Evolutionary conservation across 2,329 filamentous ascomycete species (phyloP).

Genomic region (Mycosphaerella arachidis): DNA sequence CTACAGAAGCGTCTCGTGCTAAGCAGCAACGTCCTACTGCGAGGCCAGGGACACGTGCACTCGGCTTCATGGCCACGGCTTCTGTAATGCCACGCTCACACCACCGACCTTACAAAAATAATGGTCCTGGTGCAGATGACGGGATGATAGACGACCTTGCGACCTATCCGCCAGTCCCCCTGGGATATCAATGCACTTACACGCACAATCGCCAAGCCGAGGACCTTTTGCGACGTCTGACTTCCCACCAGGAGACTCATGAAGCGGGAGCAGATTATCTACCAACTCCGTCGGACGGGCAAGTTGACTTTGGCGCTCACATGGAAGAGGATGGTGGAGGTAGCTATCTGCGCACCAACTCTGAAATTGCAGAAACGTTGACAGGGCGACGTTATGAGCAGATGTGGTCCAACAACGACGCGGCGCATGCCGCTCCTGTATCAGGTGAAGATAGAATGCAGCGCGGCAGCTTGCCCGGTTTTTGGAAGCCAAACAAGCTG

Average conservation of each 20-base stretch:
- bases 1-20: not conserved
- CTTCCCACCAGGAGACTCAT: not conserved
- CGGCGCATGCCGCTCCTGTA: not conserved
- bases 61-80: not conserved
- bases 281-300: not conserved
- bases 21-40: not conserved
- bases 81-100: not conserved
- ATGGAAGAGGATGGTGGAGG: not conserved
- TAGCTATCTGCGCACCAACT: not conserved
- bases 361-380: not conserved
- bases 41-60: not conserved
- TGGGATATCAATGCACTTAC: conserved; percentile 1
- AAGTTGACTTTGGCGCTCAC: not conserved
- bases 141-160: conserved; percentile 16
- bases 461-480: conserved; percentile 30
- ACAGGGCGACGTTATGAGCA: not conserved
- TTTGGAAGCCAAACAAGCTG: conserved; percentile 44
- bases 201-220: conserved; percentile 13
- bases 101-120: no score
- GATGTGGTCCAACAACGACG: not conserved
- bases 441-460: not conserved
- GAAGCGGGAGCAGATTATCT: not conserved
- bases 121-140: not conserved
- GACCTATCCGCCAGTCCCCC: not conserved
- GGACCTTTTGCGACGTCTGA: conserved; percentile 8